phyloP scores from a whole-genome alignment of 2,329 filamentous ascomycete species.

The Monosporascus sp. region DNA sequence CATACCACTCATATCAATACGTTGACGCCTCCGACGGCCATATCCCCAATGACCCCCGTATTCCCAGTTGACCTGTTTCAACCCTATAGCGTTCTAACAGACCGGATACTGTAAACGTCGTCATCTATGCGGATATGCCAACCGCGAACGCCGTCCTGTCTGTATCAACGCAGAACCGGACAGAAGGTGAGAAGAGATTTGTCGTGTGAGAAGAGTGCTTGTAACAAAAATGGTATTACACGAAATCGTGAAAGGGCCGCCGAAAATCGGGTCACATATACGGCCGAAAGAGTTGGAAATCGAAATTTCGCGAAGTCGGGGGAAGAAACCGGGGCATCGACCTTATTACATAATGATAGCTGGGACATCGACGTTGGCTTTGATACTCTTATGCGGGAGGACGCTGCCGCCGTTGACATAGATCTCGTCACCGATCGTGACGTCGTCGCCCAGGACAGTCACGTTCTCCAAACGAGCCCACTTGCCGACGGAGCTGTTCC shows the following conservation, averaged over 20 bases:
- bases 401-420: conserved; percentile 97
- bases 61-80: not conserved
- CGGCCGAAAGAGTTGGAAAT: conserved; percentile 9
- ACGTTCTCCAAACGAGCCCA: conserved; percentile 98
- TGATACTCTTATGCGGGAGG: conserved; percentile 97
- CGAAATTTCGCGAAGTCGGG: not conserved
- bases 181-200: conserved; percentile 24
- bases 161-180: conserved; percentile 11
- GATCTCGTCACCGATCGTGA: conserved; percentile 95
- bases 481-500: conserved; percentile 92
- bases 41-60: too few species aligned
- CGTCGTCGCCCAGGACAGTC: conserved; percentile 94
- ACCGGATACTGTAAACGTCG: conserved; percentile 5
- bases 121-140: conserved; percentile 12
- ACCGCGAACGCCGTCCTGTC: conserved; percentile 14
- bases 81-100: not conserved
- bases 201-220: conserved; percentile 4
- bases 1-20: too few species aligned
- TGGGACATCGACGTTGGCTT: conserved; percentile 85
- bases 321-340: not conserved
- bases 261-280: conserved; percentile 15
- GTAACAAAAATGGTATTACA: conserved; percentile 18
- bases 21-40: too few species aligned
- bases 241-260: conserved; percentile 16
- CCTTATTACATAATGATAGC: conserved; percentile 60